Evolutionary conservation across 192 early-diverging fungal genomes (phyloP).

Genomic region (Coemansia sp.): DNA sequence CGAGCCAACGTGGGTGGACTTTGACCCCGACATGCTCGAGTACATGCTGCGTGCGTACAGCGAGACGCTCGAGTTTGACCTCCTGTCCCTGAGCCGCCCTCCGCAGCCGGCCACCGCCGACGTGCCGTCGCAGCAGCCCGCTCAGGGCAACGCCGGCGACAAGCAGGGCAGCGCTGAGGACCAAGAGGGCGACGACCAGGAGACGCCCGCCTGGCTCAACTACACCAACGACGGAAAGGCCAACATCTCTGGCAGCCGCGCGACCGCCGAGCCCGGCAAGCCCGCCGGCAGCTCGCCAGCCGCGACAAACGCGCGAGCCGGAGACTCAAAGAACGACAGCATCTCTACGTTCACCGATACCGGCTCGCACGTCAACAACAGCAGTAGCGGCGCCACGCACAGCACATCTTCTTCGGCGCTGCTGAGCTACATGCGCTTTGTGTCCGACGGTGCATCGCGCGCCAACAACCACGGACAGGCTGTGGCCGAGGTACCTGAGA

Average conservation of each 20-base stretch:
- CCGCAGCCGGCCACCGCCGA: constrained; percentile 12
- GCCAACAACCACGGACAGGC: constrained; percentile 9
- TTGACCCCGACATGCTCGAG: constrained; percentile 52
- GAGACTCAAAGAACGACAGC: constrained; percentile 44
- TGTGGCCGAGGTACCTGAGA: constrained; percentile 8
- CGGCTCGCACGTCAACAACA: constrained; percentile 42
- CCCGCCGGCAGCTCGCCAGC: constrained; percentile 22
- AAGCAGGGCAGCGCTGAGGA: background rate
- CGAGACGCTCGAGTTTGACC: constrained; percentile 25
- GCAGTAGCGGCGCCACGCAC: constrained; percentile 41
- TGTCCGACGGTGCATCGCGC: constrained; percentile 14
- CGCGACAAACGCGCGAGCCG: constrained; percentile 24
- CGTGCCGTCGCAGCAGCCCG: background rate
- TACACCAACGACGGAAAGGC: constrained; percentile 37
- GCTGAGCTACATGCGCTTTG: constrained; percentile 54
- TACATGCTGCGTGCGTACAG: constrained; percentile 52
- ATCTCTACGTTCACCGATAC: constrained; percentile 38
- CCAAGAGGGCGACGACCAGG: constrained; percentile 6
- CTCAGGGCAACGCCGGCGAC: constrained; percentile 7
- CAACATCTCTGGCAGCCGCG: constrained; percentile 22
- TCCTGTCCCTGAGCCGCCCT: constrained; percentile 15
- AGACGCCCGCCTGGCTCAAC: constrained; percentile 32
- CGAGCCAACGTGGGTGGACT: constrained; percentile 54
- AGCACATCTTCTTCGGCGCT: constrained; percentile 54
- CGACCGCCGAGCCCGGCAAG: background rate